Conservation (phyloP, 2,329 filamentous ascomycete species). For the Ophiosphaerella narmari region DNA sequence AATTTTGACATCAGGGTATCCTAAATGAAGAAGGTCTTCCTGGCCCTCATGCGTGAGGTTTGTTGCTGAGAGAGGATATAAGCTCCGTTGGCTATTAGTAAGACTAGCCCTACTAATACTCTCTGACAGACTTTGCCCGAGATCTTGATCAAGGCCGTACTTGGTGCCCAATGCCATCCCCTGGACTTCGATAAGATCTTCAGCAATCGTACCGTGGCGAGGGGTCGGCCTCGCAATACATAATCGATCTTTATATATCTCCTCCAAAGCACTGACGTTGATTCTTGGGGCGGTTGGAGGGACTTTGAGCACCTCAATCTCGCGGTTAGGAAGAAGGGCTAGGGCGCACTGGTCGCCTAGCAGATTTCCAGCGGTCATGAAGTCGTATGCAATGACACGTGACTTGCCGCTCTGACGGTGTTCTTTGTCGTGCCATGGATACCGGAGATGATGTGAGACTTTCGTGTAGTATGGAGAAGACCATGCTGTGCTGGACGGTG, state of each 20-base stretch:
- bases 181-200: constrained; percentile 41
- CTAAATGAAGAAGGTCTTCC: constrained; percentile 43
- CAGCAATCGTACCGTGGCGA: constrained; percentile 36
- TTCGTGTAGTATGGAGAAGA: constrained; percentile 52
- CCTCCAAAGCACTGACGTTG: constrained; percentile 50
- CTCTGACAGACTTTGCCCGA: constrained; percentile 28
- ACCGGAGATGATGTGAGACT: constrained; percentile 47
- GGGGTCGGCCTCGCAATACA: constrained; percentile 38
- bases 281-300: constrained; percentile 50
- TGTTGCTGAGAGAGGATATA: constrained; percentile 30
- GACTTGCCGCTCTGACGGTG: constrained; percentile 52
- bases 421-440: constrained; percentile 53
- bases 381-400: constrained; percentile 65
- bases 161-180: constrained; percentile 36
- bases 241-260: constrained; percentile 46
- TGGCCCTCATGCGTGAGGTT: constrained; percentile 42
- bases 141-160: constrained; percentile 27
- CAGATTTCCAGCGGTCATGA: constrained; percentile 55
- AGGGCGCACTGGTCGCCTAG: constrained; percentile 57
- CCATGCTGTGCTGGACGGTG: constrained; percentile 42
- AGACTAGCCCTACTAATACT: constrained; percentile 39
- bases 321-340: constrained; percentile 57
- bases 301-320: constrained; percentile 55
- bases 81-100: constrained; percentile 37
- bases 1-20: constrained; percentile 42